Conservation (phyloP, 257 asterid species). For the Ophiorrhiza pumila region DNA sequence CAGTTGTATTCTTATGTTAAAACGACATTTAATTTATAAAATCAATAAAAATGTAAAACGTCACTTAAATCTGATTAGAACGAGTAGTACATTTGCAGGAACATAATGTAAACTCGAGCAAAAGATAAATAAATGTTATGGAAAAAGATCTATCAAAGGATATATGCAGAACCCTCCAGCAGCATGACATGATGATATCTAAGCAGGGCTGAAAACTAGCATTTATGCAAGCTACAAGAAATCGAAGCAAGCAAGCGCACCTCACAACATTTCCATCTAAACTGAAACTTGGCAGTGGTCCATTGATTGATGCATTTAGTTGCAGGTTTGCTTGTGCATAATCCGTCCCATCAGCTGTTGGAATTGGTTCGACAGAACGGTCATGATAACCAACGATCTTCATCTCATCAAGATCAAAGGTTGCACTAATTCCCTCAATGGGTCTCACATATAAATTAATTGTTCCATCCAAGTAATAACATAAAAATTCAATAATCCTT, state of each 20-base stretch:
- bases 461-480: constrained; percentile 58
- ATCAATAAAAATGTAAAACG: no score
- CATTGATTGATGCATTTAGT: background rate
- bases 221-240: no score
- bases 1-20: no score
- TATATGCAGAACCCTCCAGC: no score
- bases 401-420: constrained; percentile 69
- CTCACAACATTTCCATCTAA: constrained; percentile 54
- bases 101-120: no score
- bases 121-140: no score
- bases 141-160: no score
- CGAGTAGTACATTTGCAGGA: no score
- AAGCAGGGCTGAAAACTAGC: no score
- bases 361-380: constrained; percentile 44
- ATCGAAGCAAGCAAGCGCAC: constrained; percentile 17
- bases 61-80: no score
- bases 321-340: constrained; percentile 26
- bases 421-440: constrained; percentile 50
- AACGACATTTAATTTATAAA: no score
- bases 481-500: constrained; percentile 43
- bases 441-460: constrained; percentile 71
- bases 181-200: no score
- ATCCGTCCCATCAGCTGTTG: constrained; percentile 56
- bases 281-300: constrained; percentile 34
- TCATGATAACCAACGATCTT: constrained; percentile 38